Conservation (phyloP, 116 monocot species). For the Phalaenopsis hybrid region DNA sequence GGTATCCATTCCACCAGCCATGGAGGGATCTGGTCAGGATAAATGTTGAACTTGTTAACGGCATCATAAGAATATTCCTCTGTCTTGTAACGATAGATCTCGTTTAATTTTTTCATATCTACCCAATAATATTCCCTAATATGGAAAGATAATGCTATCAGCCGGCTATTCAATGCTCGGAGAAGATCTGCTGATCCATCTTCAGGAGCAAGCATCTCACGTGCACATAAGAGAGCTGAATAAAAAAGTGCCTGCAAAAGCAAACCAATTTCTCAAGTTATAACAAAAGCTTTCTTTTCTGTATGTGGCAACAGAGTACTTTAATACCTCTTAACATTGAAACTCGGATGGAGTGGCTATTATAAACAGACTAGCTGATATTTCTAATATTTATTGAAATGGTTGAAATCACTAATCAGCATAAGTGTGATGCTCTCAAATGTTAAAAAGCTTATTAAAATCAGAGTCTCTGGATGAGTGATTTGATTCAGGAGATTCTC, state of each 20-base stretch:
- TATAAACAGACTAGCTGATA: too few species aligned
- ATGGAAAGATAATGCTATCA: conserved; percentile 93
- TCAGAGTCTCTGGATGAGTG: too few species aligned
- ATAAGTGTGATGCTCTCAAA: too few species aligned
- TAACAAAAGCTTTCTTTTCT: background rate
- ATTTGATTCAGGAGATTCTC: too few species aligned
- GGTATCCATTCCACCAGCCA: conserved; percentile 99
- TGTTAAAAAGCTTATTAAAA: too few species aligned
- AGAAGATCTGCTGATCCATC: conserved; percentile 95
- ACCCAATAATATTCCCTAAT: conserved; percentile 99
- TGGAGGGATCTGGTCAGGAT: conserved; percentile 91
- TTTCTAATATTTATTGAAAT: too few species aligned
- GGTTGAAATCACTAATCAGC: too few species aligned
- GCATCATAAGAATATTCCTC: conserved; percentile 99
- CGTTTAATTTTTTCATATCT: conserved; percentile 97
- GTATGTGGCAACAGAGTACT: background rate
- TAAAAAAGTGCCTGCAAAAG: conserved; percentile 88
- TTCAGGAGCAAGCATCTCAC: conserved; percentile 94
- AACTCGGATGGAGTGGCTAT: too few species aligned
- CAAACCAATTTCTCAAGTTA: background rate
- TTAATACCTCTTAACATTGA: too few species aligned
- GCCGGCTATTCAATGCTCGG: conserved; percentile 84
- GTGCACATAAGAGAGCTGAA: conserved; percentile 86
- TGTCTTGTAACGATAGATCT: conserved; percentile 96
- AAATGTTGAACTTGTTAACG: conserved; percentile 99